A percentile compares a stretch with the other conserved stretches of the same genome.
These are phyloP conservation scores for Setaria italica DNA, from an alignment of 202 grass and related monocot genomes.

Conservation along the genomic window DNA sequence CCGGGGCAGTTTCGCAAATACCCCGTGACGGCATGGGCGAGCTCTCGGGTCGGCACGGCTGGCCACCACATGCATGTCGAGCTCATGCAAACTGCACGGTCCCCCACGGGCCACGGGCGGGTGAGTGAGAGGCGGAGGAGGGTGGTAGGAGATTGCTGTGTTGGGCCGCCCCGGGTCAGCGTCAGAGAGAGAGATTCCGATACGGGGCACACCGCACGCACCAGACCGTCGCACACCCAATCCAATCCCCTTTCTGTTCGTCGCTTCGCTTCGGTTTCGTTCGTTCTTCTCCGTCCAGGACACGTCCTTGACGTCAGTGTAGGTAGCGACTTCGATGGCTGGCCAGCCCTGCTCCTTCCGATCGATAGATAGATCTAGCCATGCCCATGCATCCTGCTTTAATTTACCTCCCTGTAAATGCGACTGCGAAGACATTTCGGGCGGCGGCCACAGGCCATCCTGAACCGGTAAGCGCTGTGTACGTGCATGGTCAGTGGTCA, in stretches of 20 bases:
- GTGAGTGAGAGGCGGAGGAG: not conserved
- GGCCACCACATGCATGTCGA: constrained; percentile 34
- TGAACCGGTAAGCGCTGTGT: too few relatives aligned
- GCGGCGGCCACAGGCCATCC: too few relatives aligned
- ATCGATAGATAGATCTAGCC: not conserved
- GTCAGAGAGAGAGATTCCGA: not conserved
- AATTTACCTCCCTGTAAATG: not conserved
- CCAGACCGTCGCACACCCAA: not conserved
- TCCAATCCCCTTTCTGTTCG: not conserved
- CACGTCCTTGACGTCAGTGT: not conserved
- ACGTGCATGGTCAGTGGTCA: too few relatives aligned
- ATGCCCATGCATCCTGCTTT: not conserved
- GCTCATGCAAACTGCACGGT: constrained; percentile 16
- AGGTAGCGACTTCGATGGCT: not conserved
- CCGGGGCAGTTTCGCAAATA: constrained; percentile 33
- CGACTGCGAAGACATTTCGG: too few relatives aligned
- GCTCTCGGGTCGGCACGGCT: not conserved
- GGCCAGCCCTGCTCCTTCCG: too few relatives aligned
- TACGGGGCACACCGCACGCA: not conserved
- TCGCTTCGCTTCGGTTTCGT: not conserved
- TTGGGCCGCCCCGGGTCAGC: not conserved
- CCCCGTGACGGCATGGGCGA: constrained; percentile 41
- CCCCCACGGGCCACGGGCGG: constrained; percentile 3
- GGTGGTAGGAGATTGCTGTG: not conserved
- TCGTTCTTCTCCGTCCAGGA: not conserved